Evolutionary conservation across 2,329 filamentous ascomycete species (phyloP).

Genomic region (Aureobasidium sp.): DNA sequence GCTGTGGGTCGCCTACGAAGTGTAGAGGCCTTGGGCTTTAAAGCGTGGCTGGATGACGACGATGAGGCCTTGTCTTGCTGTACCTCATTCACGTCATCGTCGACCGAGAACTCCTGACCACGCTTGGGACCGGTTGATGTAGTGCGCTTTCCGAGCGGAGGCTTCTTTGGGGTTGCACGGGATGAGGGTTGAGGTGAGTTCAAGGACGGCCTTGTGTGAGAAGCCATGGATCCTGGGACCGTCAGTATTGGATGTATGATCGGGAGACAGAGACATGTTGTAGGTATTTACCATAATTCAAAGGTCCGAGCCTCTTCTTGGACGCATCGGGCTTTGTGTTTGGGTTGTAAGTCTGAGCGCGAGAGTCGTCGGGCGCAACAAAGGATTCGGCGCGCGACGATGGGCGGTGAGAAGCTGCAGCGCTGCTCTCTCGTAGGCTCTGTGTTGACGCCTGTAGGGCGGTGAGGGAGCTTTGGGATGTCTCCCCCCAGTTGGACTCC

Average conservation of each 20-base stretch:
- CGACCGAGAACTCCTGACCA: conserved; percentile 80
- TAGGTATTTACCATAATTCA: not conserved
- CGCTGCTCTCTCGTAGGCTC: not conserved
- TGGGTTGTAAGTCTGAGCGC: not conserved
- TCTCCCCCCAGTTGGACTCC: not conserved
- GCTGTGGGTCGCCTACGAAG: conserved; percentile 41
- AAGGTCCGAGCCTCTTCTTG: not conserved
- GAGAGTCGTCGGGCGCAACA: conserved; percentile 1
- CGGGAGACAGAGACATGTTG: not conserved
- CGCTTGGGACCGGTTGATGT: conserved; percentile 68
- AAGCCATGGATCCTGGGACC: conserved; percentile 5
- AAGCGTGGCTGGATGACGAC: conserved; percentile 18
- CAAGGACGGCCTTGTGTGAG: not conserved
- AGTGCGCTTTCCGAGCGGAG: conserved; percentile 65
- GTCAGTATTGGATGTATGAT: not conserved
- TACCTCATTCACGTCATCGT: conserved; percentile 77
- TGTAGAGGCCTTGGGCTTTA: conserved; percentile 44
- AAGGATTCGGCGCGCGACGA: not conserved
- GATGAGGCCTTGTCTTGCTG: conserved; percentile 50
- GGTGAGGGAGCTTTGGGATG: conserved; percentile 9
- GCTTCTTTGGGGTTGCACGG: conserved; percentile 51
- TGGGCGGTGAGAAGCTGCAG: not conserved
- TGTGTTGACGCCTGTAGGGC: not conserved
- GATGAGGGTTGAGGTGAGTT: not conserved
- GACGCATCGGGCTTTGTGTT: not conserved